A percentile compares a stretch with the other conserved stretches of the same genome.
These are phyloP conservation scores for Debaryomyces subglobosus DNA, from an alignment of 1,139 yeast genomes.

Conservation along the genomic window DNA sequence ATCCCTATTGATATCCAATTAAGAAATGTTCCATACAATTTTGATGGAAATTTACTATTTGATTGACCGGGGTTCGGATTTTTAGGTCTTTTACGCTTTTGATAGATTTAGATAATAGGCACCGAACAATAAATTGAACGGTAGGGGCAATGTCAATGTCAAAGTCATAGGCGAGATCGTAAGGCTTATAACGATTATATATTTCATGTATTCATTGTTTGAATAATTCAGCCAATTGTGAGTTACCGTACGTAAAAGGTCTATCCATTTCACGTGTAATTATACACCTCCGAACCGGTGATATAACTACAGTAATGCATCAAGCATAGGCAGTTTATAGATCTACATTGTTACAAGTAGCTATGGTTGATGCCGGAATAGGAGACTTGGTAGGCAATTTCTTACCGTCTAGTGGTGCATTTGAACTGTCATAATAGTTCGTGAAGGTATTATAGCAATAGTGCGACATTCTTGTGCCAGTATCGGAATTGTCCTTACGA, in stretches of 20 bases:
- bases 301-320: not conserved
- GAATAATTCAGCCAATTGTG: conserved; percentile 1
- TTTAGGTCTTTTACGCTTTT: not conserved
- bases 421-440: not conserved
- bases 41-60: not conserved
- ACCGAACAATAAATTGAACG: not conserved
- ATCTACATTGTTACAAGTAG: not conserved
- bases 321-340: not conserved
- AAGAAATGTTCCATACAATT: not conserved
- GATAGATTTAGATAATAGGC: not conserved
- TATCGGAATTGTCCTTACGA: not conserved
- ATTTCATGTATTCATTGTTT: not conserved
- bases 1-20: not conserved
- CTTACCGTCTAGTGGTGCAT: not conserved
- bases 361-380: not conserved
- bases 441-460: not conserved
- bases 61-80: conserved; percentile 7
- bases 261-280: conserved; percentile 2
- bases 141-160: conserved; percentile 6
- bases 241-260: not conserved
- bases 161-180: not conserved
- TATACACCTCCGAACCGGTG: conserved; percentile 4
- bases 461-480: not conserved
- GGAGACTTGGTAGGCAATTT: not conserved
- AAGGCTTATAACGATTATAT: not conserved